Evolutionary conservation across 495 filamentous ascomycete genomes (phyloP).

Genomic region (Rusavskia elegans): DNA sequence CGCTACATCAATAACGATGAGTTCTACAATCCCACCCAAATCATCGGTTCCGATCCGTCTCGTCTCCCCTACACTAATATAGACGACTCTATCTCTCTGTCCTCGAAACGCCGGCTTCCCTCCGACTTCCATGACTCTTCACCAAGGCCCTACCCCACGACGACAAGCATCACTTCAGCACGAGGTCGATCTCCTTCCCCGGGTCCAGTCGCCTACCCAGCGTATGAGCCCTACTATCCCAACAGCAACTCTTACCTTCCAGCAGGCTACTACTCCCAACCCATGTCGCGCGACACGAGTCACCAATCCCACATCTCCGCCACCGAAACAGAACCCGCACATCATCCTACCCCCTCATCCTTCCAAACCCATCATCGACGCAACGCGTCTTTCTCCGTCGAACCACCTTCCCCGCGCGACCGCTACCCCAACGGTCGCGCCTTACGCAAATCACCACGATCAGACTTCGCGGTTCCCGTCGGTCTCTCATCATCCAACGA

Average conservation of each 20-base stretch:
- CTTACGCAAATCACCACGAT: constrained; percentile 11
- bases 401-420: constrained; percentile 6
- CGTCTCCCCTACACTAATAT: constrained; percentile 3
- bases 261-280: constrained; percentile 37
- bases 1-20: not conserved
- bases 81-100: constrained; percentile 8
- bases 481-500: constrained; percentile 2
- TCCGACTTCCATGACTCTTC: constrained; percentile 2
- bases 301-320: constrained; percentile 20
- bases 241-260: constrained; percentile 1
- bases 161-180: constrained; percentile 4
- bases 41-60: constrained; percentile 6
- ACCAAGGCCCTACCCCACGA: constrained; percentile 1
- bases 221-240: constrained; percentile 4
- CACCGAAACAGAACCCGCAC: constrained; percentile 12
- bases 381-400: not conserved
- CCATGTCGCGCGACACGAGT: constrained; percentile 32
- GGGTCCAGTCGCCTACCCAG: not conserved
- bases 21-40: not conserved
- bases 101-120: constrained; percentile 10
- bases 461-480: constrained; percentile 4
- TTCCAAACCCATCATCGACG: not conserved
- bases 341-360: not conserved
- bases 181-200: constrained; percentile 3
- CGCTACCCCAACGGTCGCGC: constrained; percentile 9